These are phyloP conservation scores for Striga hermonthica DNA, from an alignment of 305 asterid genomes.

Conservation along the genomic window DNA sequence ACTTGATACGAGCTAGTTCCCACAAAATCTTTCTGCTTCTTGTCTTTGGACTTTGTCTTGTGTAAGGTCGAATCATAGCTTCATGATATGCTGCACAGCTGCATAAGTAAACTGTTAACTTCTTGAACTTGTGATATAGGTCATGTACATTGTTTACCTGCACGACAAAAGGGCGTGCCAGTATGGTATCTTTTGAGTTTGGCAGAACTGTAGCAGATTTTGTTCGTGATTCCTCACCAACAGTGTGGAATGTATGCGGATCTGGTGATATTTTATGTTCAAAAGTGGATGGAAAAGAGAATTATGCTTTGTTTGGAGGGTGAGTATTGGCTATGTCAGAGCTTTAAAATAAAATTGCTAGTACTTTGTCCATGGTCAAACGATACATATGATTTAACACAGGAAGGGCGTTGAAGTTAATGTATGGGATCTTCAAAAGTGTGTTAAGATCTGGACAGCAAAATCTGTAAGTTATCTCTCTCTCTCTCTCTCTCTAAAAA, in stretches of 20 bases:
- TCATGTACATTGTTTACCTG: constrained; percentile 61
- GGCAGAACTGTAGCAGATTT: constrained; percentile 40
- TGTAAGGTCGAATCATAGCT: constrained; percentile 9
- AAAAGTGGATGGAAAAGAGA: constrained; percentile 62
- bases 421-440: constrained; percentile 71
- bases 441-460: constrained; percentile 66
- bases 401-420: constrained; percentile 92
- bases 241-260: constrained; percentile 55
- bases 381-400: constrained; percentile 23
- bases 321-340: constrained; percentile 37
- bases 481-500: constrained; percentile 26
- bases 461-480: constrained; percentile 60
- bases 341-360: constrained; percentile 20
- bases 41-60: not conserved
- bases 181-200: constrained; percentile 46
- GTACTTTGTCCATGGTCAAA: constrained; percentile 14
- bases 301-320: constrained; percentile 88
- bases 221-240: constrained; percentile 46
- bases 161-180: constrained; percentile 62
- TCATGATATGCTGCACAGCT: not conserved
- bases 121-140: constrained; percentile 41
- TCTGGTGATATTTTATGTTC: constrained; percentile 69
- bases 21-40: not conserved
- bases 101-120: not conserved
- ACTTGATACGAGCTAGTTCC: not conserved